A percentile compares a stretch with the other conserved stretches of the same genome.
Conservation (phyloP, 2,329 filamentous ascomycete genomes). For the Thelonectria discophora region DNA sequence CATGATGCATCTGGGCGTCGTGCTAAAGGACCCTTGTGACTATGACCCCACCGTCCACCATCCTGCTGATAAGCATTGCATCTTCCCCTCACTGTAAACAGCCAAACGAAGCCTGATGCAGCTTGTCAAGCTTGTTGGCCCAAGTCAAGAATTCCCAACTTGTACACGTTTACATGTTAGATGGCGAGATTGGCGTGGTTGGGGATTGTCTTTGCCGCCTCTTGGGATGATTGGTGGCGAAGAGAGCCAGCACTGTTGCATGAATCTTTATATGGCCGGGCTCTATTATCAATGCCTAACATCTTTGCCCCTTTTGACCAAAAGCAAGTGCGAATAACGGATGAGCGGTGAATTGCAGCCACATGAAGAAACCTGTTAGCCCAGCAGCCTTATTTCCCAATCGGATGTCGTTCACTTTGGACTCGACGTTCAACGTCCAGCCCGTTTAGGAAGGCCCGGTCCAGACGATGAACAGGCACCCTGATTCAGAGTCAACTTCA, state of each 20-base stretch:
- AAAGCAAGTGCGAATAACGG: neutral
- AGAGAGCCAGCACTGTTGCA: neutral
- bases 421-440: neutral
- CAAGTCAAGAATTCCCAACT: neutral
- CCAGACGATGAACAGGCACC: too few species aligned
- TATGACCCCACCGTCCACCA: conserved; percentile 18
- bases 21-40: conserved; percentile 24
- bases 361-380: neutral
- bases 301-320: neutral
- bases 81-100: conserved; percentile 7
- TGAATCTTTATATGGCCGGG: neutral
- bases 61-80: conserved; percentile 23
- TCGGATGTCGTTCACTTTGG: neutral
- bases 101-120: conserved; percentile 2
- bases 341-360: neutral
- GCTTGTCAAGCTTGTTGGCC: neutral
- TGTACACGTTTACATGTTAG: neutral
- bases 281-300: neutral
- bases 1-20: conserved; percentile 3
- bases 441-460: too few species aligned
- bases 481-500: too few species aligned
- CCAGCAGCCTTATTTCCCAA: neutral
- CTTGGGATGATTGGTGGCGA: neutral
- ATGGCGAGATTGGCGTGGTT: neutral
- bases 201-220: neutral